These are phyloP conservation scores for Colletotrichum sp. DNA, from an alignment of 2,329 filamentous ascomycete genomes.

Conservation along the genomic window DNA sequence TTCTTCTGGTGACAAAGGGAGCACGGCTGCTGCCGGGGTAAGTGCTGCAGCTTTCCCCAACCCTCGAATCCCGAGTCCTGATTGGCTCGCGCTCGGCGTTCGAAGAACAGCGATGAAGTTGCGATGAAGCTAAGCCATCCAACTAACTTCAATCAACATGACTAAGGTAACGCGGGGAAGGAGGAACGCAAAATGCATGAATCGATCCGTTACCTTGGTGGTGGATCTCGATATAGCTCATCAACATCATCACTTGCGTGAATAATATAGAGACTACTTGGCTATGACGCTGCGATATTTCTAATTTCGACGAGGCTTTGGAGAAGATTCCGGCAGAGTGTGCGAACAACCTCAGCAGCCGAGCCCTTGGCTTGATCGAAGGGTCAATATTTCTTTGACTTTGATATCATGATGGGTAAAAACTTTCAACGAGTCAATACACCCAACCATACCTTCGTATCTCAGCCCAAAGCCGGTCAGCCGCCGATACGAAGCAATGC, in stretches of 20 bases:
- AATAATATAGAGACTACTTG: fast-evolving
- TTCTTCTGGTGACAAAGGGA: background rate
- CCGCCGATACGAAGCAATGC: too few species aligned
- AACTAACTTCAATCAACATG: background rate
- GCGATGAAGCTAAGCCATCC: background rate
- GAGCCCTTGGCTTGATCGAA: too few species aligned
- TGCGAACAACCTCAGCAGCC: too few species aligned
- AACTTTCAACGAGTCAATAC: too few species aligned
- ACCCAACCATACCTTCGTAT: too few species aligned
- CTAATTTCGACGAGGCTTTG: background rate
- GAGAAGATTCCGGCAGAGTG: too few species aligned
- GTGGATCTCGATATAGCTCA: background rate
- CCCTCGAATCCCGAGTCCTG: background rate
- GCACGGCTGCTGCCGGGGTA: background rate
- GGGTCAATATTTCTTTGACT: too few species aligned
- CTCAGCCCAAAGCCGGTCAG: too few species aligned
- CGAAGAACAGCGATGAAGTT: background rate
- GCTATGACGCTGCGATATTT: fast-evolving
- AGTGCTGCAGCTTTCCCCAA: background rate
- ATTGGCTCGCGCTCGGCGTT: background rate
- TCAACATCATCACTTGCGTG: background rate
- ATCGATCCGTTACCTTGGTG: background rate
- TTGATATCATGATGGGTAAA: too few species aligned
- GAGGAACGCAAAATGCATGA: background rate
- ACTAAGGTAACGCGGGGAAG: background rate